Evolutionary conservation across 1,139 yeast species (phyloP).

Genomic region (Pichia inconspicua): DNA sequence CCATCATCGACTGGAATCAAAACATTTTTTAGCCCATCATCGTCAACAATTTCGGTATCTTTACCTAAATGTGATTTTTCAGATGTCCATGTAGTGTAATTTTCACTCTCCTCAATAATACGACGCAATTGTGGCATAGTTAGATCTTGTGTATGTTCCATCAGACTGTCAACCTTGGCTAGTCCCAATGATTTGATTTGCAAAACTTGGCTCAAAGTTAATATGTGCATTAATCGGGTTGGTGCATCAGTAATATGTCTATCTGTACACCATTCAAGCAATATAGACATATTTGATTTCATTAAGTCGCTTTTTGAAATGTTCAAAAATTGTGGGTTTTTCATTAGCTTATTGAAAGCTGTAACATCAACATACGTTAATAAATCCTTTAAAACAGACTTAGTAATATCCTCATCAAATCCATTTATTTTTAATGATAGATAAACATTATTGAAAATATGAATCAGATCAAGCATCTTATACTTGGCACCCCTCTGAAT

Average conservation of each 20-base stretch:
- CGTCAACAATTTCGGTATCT: neutral
- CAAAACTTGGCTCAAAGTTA: conserved; percentile 87
- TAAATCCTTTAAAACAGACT: conserved; percentile 79
- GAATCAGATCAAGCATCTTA: conserved; percentile 89
- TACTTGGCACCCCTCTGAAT: conserved; percentile 56
- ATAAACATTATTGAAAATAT: conserved; percentile 80
- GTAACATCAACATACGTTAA: conserved; percentile 81
- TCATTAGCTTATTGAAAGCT: conserved; percentile 88
- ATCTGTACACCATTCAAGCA: conserved; percentile 97
- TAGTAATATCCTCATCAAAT: conserved; percentile 75
- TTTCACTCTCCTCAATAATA: conserved; percentile 46
- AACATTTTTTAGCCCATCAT: conserved; percentile 2
- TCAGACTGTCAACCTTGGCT: conserved; percentile 77
- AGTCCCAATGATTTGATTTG: conserved; percentile 88
- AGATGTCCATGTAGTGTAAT: neutral
- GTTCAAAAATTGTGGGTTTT: conserved; percentile 86
- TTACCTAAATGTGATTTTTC: neutral
- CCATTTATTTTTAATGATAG: conserved; percentile 91
- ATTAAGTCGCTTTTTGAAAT: conserved; percentile 97
- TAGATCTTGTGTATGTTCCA: conserved; percentile 88
- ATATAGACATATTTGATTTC: conserved; percentile 87
- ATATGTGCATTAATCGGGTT: conserved; percentile 72
- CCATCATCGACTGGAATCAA: neutral
- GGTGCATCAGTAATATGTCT: conserved; percentile 89
- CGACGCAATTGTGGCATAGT: conserved; percentile 90